phyloP scores from a whole-genome alignment of 768 basidiomycete genomes.

The Cystofilobasidium capitatum region DNA sequence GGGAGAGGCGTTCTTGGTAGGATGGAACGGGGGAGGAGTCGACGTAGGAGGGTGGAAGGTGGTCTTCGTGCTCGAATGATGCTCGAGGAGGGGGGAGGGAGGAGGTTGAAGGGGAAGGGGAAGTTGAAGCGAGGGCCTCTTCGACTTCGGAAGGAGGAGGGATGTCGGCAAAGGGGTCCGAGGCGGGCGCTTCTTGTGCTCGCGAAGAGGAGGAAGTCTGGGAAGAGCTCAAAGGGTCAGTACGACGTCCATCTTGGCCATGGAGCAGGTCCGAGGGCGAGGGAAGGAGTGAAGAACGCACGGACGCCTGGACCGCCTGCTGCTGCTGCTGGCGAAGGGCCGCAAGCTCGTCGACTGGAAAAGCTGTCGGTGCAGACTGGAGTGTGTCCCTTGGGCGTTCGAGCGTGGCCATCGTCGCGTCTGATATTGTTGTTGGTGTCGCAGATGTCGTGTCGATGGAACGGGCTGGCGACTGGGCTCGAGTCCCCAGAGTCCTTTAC shows the following conservation, averaged over 20 bases:
- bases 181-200: no score
- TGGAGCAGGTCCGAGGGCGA: neutral
- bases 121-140: neutral
- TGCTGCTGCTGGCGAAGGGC: neutral
- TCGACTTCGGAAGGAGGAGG: neutral
- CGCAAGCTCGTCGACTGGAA: slow-evolving; percentile 7
- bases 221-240: neutral
- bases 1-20: neutral
- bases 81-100: neutral
- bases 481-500: no score
- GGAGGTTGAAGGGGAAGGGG: neutral
- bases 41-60: slow-evolving; percentile 5
- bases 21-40: neutral
- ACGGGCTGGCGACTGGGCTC: no score
- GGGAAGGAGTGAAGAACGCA: neutral
- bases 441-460: no score
- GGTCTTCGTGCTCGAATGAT: neutral
- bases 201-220: neutral
- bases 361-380: neutral
- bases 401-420: slow-evolving; percentile 11
- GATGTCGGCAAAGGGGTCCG: neutral
- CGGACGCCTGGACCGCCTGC: neutral
- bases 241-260: neutral
- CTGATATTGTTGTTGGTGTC: no score
- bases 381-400: neutral